phyloP scores from a whole-genome alignment of 176 grass and related monocot genomes.

The Leersia perrieri region DNA sequence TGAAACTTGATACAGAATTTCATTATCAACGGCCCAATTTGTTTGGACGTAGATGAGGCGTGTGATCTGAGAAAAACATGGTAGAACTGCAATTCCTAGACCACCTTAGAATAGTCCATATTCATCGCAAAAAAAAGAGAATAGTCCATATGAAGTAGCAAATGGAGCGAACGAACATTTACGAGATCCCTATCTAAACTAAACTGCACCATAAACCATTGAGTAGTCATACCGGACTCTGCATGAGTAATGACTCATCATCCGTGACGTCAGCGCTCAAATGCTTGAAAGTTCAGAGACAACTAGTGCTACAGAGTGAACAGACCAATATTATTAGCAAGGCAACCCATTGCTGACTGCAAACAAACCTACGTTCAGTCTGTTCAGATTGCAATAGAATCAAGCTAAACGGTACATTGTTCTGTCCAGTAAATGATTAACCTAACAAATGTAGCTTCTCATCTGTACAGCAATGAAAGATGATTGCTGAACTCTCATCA shows the following conservation, averaged over 20 bases:
- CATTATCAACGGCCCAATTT: not conserved
- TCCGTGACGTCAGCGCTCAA: not conserved
- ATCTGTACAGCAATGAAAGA: not conserved
- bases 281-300: not conserved
- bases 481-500: not conserved
- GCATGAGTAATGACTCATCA: conserved; percentile 5
- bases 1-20: too few species aligned
- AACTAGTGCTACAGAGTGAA: not conserved
- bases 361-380: too few species aligned
- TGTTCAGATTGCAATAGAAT: not conserved
- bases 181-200: not conserved
- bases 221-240: too few species aligned
- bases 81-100: not conserved
- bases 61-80: not conserved
- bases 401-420: not conserved
- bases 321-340: too few species aligned
- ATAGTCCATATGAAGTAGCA: not conserved
- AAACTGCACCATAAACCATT: not conserved
- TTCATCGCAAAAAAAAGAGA: too few species aligned
- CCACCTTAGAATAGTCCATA: not conserved
- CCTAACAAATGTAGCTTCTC: not conserved
- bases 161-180: not conserved
- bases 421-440: not conserved
- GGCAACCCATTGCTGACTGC: too few species aligned
- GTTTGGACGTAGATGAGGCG: not conserved